A percentile compares a stretch with the other conserved stretches of the same genome.
Conservation (phyloP, 768 basidiomycete species). For the Boletus patriciae region DNA sequence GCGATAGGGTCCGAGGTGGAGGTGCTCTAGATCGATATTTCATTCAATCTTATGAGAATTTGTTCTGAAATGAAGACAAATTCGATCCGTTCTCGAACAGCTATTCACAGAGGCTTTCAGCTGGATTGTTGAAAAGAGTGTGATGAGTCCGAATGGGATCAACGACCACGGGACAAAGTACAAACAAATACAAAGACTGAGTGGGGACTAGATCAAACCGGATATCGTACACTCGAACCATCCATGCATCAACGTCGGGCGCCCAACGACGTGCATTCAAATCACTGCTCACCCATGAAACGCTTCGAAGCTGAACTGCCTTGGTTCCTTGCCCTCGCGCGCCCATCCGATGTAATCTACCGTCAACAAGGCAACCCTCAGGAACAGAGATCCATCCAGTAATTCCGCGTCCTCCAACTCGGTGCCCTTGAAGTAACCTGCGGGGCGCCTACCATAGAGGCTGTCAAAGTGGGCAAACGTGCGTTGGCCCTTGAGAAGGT, state of each 20-base stretch:
- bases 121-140: too few species aligned
- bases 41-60: too few species aligned
- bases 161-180: too few species aligned
- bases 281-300: slow-evolving; percentile 16
- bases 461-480: slow-evolving; percentile 33
- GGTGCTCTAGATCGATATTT: not conserved
- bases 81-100: too few species aligned
- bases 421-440: slow-evolving; percentile 28
- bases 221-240: too few species aligned
- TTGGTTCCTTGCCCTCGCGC: slow-evolving; percentile 34
- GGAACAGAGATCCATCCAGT: slow-evolving; percentile 38
- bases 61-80: too few species aligned
- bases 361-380: slow-evolving; percentile 30
- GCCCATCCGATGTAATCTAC: slow-evolving; percentile 38
- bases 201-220: too few species aligned
- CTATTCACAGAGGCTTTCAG: too few species aligned
- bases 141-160: too few species aligned
- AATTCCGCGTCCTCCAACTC: slow-evolving; percentile 32
- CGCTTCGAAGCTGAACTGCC: slow-evolving; percentile 30
- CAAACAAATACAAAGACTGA: not conserved
- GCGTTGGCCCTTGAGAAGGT: slow-evolving; percentile 33
- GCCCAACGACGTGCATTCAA: too few species aligned
- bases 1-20: not conserved
- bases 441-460: slow-evolving; percentile 27
- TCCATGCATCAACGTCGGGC: too few species aligned